Percentiles rank a stretch among this genome's conserved stretches.
Conservation (phyloP, 1,139 yeast genomes). For the Keqinozyma sinolaborantium region DNA sequence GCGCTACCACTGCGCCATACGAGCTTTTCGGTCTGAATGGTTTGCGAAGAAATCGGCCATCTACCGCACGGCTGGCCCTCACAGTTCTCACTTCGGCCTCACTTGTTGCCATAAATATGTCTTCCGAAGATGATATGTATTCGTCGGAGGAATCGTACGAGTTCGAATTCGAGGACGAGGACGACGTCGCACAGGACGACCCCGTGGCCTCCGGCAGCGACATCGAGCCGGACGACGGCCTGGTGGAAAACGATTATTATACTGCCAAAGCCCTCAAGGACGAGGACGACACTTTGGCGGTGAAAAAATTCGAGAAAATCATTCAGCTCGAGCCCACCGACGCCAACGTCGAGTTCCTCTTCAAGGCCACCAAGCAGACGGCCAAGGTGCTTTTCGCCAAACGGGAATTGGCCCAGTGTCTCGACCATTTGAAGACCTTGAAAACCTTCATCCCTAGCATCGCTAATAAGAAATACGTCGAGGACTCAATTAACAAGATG, state of each 20-base stretch:
- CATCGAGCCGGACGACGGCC: slow-evolving; percentile 17
- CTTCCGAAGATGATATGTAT: slow-evolving; percentile 50
- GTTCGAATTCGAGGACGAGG: slow-evolving; percentile 62
- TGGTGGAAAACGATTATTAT: slow-evolving; percentile 54
- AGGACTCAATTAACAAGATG: slow-evolving; percentile 58
- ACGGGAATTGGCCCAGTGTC: slow-evolving; percentile 29
- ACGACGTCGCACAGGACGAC: slow-evolving; percentile 35
- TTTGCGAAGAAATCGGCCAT: no score
- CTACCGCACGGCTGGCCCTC: neutral
- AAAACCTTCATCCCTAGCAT: slow-evolving; percentile 22
- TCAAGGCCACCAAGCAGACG: slow-evolving; percentile 64
- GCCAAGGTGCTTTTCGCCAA: slow-evolving; percentile 49
- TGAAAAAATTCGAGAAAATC: slow-evolving; percentile 38
- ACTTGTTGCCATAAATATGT: slow-evolving; percentile 27
- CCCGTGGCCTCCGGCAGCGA: slow-evolving; percentile 13
- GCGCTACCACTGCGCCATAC: slow-evolving; percentile 92
- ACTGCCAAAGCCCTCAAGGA: slow-evolving; percentile 62
- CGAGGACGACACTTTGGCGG: slow-evolving; percentile 50
- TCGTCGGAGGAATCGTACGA: slow-evolving; percentile 63
- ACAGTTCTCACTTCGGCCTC: neutral
- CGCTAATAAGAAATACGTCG: slow-evolving; percentile 47
- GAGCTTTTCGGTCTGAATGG: slow-evolving; percentile 42
- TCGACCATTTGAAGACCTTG: slow-evolving; percentile 23
- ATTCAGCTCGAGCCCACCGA: slow-evolving; percentile 18
- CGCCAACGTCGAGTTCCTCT: slow-evolving; percentile 37